Percentiles rank a stretch among this genome's conserved stretches.
Conservation (phyloP, 2,329 filamentous ascomycete genomes). For the Fusarium sp. region DNA sequence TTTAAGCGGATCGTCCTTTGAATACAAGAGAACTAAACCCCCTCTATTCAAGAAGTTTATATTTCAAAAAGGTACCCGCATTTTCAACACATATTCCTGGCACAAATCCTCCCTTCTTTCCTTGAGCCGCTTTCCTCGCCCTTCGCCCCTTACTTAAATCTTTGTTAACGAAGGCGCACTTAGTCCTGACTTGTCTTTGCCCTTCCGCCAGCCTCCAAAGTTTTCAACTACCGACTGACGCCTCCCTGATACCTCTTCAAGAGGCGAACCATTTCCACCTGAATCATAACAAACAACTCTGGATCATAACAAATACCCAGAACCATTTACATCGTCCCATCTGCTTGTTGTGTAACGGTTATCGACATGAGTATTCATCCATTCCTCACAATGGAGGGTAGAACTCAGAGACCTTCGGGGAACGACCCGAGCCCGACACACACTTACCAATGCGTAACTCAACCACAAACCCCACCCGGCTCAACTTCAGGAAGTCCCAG, state of each 20-base stretch:
- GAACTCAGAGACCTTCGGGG: slow-evolving; percentile 11
- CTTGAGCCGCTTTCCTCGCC: slow-evolving; percentile 43
- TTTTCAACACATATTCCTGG: slow-evolving; percentile 38
- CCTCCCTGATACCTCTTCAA: slow-evolving; percentile 43
- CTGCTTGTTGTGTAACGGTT: slow-evolving; percentile 19
- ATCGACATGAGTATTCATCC: slow-evolving; percentile 41
- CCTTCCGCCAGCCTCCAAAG: slow-evolving; percentile 28
- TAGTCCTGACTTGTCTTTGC: slow-evolving; percentile 25
- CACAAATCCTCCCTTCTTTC: slow-evolving; percentile 45
- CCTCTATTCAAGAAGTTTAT: slow-evolving; percentile 46
- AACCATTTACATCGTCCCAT: slow-evolving; percentile 22
- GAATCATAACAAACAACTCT: slow-evolving; percentile 50
- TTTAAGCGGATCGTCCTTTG: slow-evolving; percentile 42
- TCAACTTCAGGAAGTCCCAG: slow-evolving; percentile 53
- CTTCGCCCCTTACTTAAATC: slow-evolving; percentile 35
- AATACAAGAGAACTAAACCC: slow-evolving; percentile 51
- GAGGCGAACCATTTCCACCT: slow-evolving; percentile 36
- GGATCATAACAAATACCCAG: slow-evolving; percentile 42
- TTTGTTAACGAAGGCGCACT: slow-evolving; percentile 27
- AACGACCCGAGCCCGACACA: slow-evolving; percentile 4
- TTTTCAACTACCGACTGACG: slow-evolving; percentile 21
- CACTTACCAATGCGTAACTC: slow-evolving; percentile 20
- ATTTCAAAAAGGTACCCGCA: slow-evolving; percentile 35
- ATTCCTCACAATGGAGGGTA: slow-evolving; percentile 37
- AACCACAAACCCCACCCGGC: slow-evolving; percentile 44